Conservation (phyloP, 202 grass and related monocot species). For the Hordeum pubiflorum region DNA sequence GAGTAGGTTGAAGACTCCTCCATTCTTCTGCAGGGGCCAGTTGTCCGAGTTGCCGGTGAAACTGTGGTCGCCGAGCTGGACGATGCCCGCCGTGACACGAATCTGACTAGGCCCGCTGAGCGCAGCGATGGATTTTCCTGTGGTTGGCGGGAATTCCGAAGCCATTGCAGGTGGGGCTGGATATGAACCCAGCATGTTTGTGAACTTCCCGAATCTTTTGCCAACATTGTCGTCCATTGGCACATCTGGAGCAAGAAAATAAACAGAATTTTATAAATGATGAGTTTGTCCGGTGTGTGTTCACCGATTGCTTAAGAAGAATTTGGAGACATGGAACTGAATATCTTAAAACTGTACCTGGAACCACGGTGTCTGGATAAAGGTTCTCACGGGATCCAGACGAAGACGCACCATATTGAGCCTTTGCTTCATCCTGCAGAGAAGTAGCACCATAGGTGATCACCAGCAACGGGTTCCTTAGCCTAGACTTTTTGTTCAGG, state of each 20-base stretch:
- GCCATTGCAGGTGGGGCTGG: conserved; percentile 66
- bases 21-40: conserved; percentile 53
- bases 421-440: conserved; percentile 29
- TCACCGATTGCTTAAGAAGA: background rate
- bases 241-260: conserved; percentile 19
- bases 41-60: background rate
- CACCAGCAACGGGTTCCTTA: background rate
- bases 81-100: conserved; percentile 46
- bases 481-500: conserved; percentile 5
- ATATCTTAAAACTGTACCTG: conserved; percentile 36
- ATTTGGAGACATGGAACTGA: background rate
- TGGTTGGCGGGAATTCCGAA: conserved; percentile 40
- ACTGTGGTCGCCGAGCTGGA: conserved; percentile 40
- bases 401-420: conserved; percentile 23
- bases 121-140: conserved; percentile 32
- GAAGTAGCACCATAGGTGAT: background rate
- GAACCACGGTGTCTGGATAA: conserved; percentile 22
- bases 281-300: background rate
- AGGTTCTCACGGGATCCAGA: conserved; percentile 18
- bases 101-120: conserved; percentile 34
- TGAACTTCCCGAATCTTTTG: conserved; percentile 48
- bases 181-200: conserved; percentile 56
- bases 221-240: conserved; percentile 29
- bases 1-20: conserved; percentile 38
- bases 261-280: background rate